Evolutionary conservation across 129 eudicot species (phyloP), one percentile per base, ranked within the genome.

Genomic region (Deinandra increscens): DNA sequence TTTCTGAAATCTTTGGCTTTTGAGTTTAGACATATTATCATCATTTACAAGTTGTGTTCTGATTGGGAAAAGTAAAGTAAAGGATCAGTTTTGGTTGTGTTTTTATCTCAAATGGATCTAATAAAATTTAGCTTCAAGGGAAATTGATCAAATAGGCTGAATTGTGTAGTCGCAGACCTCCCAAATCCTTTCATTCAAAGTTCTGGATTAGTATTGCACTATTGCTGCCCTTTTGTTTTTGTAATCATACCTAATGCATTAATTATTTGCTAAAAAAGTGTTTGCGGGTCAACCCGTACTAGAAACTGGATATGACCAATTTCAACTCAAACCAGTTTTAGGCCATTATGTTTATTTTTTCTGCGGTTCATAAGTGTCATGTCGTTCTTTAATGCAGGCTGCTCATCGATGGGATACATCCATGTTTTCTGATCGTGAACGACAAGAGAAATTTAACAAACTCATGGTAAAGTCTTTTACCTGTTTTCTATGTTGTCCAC

Each of bases 391-490:
- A 9, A 8, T 66, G 63, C 87, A 93, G 97, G 69, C 81, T 60
- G 74, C 86, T 73, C 95, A 81, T 59, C 82, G 81, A 34, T 93
- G 98, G 98, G 97, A 89, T 76, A 55, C 95, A 6, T 19, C 98
- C 60, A 73, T 69, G 72, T 89, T 93, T 71, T 78, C 90, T 62
- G 98, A 93, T 53, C 95, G 85, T n/a, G 98, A 93, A 71, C 88
- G 96, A 38, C 98, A 89, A 80, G 98, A 89, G 68, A 93, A 93
- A 67, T 93, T 93, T 75, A 87, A 93, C 74, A 93, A 93, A 78
- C 98, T 93, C 92, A 93, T 93, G 98, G 98, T 93, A 92, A 83
- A 3, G 4, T 34, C 34, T 22, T 54, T 20, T 13, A 4, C 36
- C 34, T 54, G 56, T 50, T 15, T 54, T 43, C 56, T 49, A 38